Percentiles rank a stretch among this genome's conserved stretches.
These are phyloP conservation scores for Ophiostoma sp. DNA, from an alignment of 2,329 filamentous ascomycete genomes.

Conservation along the genomic window DNA sequence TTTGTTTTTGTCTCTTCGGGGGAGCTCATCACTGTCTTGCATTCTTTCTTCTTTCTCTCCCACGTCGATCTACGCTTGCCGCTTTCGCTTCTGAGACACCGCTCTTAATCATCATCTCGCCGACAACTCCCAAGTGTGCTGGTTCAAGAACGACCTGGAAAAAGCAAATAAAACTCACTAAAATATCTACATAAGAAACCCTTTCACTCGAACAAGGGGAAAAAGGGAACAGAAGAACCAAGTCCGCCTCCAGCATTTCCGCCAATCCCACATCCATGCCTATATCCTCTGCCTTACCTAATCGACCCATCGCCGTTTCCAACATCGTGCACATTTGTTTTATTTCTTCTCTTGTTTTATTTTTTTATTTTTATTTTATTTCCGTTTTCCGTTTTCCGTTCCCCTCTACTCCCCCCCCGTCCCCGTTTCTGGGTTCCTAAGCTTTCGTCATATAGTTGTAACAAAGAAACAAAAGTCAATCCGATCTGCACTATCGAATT, in stretches of 20 bases:
- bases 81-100: conserved; percentile 21
- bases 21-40: conserved; percentile 18
- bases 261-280: neutral
- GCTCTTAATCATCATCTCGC: conserved; percentile 13
- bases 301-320: neutral
- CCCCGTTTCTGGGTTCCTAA: neutral
- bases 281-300: neutral
- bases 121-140: conserved; percentile 7
- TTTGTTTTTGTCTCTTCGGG: conserved; percentile 8
- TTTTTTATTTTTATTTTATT: neutral
- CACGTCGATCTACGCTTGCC: conserved; percentile 17
- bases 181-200: neutral
- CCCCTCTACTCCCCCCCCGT: neutral
- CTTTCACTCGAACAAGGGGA: neutral
- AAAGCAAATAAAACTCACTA: neutral
- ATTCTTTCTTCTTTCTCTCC: conserved; percentile 24
- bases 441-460: neutral
- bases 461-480: conserved; percentile 9
- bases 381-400: neutral
- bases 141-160: neutral
- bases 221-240: conserved; percentile 40
- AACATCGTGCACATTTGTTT: conserved; percentile 1
- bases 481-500: neutral
- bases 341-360: neutral
- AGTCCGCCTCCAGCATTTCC: neutral